phyloP scores from a whole-genome alignment of 805 yeast species.

The Naumovozyma castellii region DNA sequence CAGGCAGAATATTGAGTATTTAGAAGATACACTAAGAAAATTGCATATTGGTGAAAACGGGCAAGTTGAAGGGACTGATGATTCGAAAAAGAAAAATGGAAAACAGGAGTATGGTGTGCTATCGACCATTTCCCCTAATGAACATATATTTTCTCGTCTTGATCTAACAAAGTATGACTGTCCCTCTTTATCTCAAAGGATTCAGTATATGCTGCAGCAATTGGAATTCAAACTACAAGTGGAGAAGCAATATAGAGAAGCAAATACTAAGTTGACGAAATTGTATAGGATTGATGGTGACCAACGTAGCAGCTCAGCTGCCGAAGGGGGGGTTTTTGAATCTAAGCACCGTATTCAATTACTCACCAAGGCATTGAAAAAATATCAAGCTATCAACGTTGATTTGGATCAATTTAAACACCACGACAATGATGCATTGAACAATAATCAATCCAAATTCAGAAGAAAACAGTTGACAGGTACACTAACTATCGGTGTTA shows the following conservation, averaged over 20 bases:
- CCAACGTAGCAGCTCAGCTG: slow-evolving; percentile 72
- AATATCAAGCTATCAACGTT: slow-evolving; percentile 83
- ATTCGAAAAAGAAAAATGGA: slow-evolving; percentile 2
- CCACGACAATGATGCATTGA: slow-evolving; percentile 48
- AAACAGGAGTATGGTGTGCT: slow-evolving; percentile 21
- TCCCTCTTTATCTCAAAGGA: slow-evolving; percentile 88
- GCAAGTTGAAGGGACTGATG: slow-evolving; percentile 3
- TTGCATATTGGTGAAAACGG: slow-evolving; percentile 28
- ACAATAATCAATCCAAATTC: slow-evolving; percentile 58
- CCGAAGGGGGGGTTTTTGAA: slow-evolving; percentile 79
- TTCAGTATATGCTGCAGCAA: slow-evolving; percentile 91
- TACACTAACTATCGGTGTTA: slow-evolving; percentile 57
- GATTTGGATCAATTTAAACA: slow-evolving; percentile 47
- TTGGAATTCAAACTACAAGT: slow-evolving; percentile 88
- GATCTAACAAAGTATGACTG: slow-evolving; percentile 88
- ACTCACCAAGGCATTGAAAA: slow-evolving; percentile 70
- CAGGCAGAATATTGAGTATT: slow-evolving; percentile 79
- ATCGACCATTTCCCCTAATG: slow-evolving; percentile 33
- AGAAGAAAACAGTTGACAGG: slow-evolving; percentile 84
- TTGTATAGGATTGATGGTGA: slow-evolving; percentile 90
- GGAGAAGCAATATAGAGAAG: slow-evolving; percentile 86
- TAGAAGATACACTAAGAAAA: slow-evolving; percentile 66
- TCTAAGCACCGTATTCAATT: slow-evolving; percentile 78
- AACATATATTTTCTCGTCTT: slow-evolving; percentile 45
- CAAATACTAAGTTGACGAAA: slow-evolving; percentile 80